A percentile compares a stretch with the other conserved stretches of the same genome.
These are phyloP conservation scores for Larix sibirica DNA, from an alignment of 83 land plant genomes.

Conservation along the genomic window DNA sequence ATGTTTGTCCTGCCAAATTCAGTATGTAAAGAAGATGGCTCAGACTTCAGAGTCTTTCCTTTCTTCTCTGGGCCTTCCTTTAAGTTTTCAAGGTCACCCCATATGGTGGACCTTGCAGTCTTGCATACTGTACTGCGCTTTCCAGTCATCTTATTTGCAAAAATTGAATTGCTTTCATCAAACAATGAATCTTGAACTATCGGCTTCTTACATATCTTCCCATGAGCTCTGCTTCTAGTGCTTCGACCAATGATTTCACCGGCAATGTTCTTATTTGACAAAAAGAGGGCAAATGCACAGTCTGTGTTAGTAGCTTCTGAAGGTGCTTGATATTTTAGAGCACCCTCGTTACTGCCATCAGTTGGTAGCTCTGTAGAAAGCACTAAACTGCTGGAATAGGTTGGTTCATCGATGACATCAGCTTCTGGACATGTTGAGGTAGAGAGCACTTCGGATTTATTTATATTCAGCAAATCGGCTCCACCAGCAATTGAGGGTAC, in stretches of 20 bases:
- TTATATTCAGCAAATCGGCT: background rate
- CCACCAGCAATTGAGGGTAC: background rate
- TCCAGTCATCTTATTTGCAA: background rate
- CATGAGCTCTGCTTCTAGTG: constrained; percentile 7
- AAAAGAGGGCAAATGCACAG: background rate
- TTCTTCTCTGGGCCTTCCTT: background rate
- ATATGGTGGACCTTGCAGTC: background rate
- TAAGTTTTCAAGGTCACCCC: constrained; percentile 1
- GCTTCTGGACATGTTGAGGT: background rate
- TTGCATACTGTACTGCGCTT: background rate
- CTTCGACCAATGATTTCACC: background rate
- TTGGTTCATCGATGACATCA: background rate
- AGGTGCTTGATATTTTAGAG: background rate
- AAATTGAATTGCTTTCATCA: background rate
- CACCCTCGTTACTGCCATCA: background rate
- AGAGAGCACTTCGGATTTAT: background rate
- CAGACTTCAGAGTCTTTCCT: background rate
- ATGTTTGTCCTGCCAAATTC: background rate
- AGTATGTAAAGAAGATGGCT: background rate
- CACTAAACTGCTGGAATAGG: background rate
- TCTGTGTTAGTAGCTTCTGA: background rate
- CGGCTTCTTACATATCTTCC: background rate
- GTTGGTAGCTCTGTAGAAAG: background rate
- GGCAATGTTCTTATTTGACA: background rate
- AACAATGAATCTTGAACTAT: background rate